Evolutionary conservation across 148 eudicot genomes (phyloP).

Genomic region (Spergularia marina): DNA sequence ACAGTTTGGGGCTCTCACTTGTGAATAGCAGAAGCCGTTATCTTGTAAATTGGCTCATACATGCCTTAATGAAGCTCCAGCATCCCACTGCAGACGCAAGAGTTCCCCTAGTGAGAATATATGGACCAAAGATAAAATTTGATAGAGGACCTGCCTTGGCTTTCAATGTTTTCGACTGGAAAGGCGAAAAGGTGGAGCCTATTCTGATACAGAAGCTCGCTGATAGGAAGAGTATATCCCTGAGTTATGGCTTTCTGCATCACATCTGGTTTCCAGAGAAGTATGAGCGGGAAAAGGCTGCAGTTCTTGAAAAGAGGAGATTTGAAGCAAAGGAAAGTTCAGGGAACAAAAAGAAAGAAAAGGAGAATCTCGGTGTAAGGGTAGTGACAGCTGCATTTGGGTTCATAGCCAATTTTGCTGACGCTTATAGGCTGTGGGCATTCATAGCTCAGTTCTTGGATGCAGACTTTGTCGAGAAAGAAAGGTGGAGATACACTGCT

Average conservation of each 20-base stretch:
- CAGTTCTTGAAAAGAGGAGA: constrained; percentile 40
- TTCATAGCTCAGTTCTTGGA: constrained; percentile 90
- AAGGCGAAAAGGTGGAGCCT: constrained; percentile 85
- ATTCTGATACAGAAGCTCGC: constrained; percentile 87
- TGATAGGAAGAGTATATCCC: constrained; percentile 77
- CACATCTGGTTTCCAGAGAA: constrained; percentile 73
- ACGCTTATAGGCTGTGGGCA: constrained; percentile 80
- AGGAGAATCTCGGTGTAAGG: constrained; percentile 33
- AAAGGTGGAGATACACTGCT: constrained; percentile 91
- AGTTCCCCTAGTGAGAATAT: constrained; percentile 60
- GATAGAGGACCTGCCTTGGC: constrained; percentile 86
- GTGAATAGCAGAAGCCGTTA: constrained; percentile 67
- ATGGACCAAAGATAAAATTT: constrained; percentile 85
- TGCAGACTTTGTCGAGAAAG: constrained; percentile 99
- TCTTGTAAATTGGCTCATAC: constrained; percentile 87
- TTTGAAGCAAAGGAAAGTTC: constrained; percentile 35
- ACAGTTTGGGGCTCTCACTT: constrained; percentile 58
- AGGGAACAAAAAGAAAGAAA: constrained; percentile 37
- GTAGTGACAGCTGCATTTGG: constrained; percentile 77
- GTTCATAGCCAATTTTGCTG: constrained; percentile 82
- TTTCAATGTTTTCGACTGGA: constrained; percentile 88
- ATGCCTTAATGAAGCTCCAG: constrained; percentile 66
- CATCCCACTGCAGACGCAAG: constrained; percentile 62
- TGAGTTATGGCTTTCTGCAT: constrained; percentile 55
- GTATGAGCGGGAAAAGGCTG: constrained; percentile 43